phyloP scores from a whole-genome alignment of 108 stramenopile genomes.

The Epithemia pelagica region DNA sequence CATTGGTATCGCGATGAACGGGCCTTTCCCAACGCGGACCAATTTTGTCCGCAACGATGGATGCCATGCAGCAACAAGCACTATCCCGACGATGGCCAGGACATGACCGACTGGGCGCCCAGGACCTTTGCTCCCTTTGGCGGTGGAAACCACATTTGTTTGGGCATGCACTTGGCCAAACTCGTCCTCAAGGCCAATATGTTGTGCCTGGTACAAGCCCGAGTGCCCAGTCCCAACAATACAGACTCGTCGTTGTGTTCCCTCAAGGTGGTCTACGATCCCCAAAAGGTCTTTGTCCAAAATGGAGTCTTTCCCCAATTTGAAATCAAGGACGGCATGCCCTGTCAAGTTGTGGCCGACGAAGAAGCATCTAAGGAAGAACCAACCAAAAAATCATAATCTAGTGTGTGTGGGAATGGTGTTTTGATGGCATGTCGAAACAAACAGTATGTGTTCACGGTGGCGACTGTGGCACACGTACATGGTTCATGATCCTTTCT shows the following conservation, averaged over 20 bases:
- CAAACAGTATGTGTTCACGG: no score
- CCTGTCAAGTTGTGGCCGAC: conserved; percentile 5
- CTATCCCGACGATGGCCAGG: no score
- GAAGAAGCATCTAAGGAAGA: no score
- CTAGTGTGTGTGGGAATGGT: no score
- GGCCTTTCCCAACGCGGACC: neutral
- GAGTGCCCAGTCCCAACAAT: no score
- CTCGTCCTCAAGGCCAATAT: conserved; percentile 17
- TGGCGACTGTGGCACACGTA: no score
- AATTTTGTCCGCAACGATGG: neutral
- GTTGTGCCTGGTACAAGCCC: conserved; percentile 19
- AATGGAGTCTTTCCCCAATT: conserved; percentile 2
- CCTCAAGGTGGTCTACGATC: conserved; percentile 11
- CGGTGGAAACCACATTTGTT: conserved; percentile 16
- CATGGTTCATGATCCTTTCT: no score
- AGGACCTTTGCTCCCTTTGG: conserved; percentile 18
- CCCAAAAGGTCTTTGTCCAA: neutral
- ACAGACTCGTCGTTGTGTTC: no score
- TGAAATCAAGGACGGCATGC: neutral
- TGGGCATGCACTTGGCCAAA: conserved; percentile 19
- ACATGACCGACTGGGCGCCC: conserved; percentile 8
- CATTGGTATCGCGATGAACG: neutral
- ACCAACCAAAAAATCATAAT: no score
- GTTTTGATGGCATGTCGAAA: no score
- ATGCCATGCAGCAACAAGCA: no score